A percentile compares a stretch with the other conserved stretches of the same genome.
phyloP scores from a whole-genome alignment of 805 yeast genomes.

The Candida ulmi region DNA sequence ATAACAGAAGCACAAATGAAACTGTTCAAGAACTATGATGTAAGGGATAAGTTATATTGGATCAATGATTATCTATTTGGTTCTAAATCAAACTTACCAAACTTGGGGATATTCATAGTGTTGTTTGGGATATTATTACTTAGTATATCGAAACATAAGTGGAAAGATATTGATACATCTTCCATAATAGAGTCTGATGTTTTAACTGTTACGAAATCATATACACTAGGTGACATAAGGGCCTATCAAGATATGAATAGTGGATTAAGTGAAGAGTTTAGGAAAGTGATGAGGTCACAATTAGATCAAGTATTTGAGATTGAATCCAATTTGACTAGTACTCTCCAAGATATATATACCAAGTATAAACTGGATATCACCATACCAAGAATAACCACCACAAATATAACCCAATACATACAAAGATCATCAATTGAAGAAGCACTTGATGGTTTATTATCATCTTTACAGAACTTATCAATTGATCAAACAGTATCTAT shows the following conservation, averaged over 20 bases:
- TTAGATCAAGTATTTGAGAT: background rate
- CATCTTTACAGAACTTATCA: background rate
- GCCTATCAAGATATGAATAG: background rate
- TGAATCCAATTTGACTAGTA: background rate
- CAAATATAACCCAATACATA: too few relatives aligned
- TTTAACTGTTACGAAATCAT: too few relatives aligned
- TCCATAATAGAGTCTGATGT: too few relatives aligned
- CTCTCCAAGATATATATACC: background rate
- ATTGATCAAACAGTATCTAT: background rate
- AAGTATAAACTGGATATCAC: background rate
- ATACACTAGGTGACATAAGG: too few relatives aligned
- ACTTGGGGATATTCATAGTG: background rate
- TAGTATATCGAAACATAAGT: background rate
- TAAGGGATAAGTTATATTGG: constrained; percentile 2
- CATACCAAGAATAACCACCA: background rate
- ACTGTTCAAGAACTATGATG: background rate
- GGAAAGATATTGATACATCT: too few relatives aligned
- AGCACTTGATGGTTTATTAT: background rate
- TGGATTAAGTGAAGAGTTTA: background rate
- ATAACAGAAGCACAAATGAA: constrained; percentile 1
- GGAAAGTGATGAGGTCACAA: background rate
- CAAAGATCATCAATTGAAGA: background rate
- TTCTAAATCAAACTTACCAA: background rate
- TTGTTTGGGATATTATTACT: background rate
- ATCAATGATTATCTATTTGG: constrained; percentile 3